These are phyloP conservation scores for Corchorus capsularis DNA, from an alignment of 345 rosid species.

Conservation along the genomic window DNA sequence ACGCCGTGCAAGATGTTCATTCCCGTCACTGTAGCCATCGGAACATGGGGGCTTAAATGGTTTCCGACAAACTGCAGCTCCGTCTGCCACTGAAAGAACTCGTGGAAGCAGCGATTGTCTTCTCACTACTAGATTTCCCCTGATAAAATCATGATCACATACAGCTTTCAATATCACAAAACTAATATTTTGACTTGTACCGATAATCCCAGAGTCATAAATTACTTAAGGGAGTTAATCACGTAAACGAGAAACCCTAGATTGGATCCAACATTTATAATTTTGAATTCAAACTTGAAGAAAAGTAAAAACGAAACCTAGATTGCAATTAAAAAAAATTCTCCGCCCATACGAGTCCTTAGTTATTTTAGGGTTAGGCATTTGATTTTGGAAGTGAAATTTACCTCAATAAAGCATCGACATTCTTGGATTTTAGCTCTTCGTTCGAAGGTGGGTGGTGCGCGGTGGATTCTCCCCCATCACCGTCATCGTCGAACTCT, in stretches of 20 bases:
- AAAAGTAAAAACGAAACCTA: constrained; percentile 3
- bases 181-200: not conserved
- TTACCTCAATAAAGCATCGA: constrained; percentile 86
- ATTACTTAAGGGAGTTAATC: not conserved
- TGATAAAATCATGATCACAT: constrained; percentile 27
- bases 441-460: constrained; percentile 46
- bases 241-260: not conserved
- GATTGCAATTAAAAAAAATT: not conserved
- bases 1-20: constrained; percentile 71
- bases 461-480: constrained; percentile 24
- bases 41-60: constrained; percentile 91
- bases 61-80: constrained; percentile 87
- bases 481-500: constrained; percentile 25
- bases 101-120: constrained; percentile 88
- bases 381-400: constrained; percentile 3
- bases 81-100: constrained; percentile 81
- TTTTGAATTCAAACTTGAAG: not conserved
- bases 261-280: not conserved
- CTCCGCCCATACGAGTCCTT: not conserved
- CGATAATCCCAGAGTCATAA: not conserved
- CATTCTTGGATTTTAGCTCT: constrained; percentile 83
- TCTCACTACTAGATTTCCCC: constrained; percentile 81
- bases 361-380: not conserved
- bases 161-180: constrained; percentile 9
- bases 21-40: constrained; percentile 54